A percentile compares a stretch with the other conserved stretches of the same genome.
phyloP scores from a whole-genome alignment of 1,284 basidiomycete species.

The Lentinus polychrous region DNA sequence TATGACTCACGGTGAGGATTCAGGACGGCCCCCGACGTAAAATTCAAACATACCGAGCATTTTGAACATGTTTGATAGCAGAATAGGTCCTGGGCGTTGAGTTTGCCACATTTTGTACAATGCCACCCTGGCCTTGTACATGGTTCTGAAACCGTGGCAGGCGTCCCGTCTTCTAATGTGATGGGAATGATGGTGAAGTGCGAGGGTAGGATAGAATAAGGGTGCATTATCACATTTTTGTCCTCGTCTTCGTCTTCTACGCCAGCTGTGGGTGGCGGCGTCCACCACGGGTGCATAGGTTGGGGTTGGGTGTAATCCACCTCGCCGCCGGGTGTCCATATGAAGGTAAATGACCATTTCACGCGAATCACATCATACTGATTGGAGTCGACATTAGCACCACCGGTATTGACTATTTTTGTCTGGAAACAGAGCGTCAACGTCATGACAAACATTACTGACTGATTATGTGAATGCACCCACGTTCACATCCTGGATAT shows the following conservation, averaged over 20 bases:
- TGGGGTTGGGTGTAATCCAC: conserved; percentile 2
- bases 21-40: not conserved
- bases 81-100: conserved; percentile 31
- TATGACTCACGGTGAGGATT: conserved; percentile 2
- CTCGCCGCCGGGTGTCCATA: conserved; percentile 13
- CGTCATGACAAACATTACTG: too few relatives aligned
- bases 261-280: not conserved
- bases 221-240: conserved; percentile 8
- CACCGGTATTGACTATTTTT: too few relatives aligned
- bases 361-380: not conserved
- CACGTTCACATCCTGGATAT: conserved; percentile 7
- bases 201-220: conserved; percentile 28
- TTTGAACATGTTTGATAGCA: conserved; percentile 30
- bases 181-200: conserved; percentile 21
- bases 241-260: not conserved
- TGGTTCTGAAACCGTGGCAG: conserved; percentile 19
- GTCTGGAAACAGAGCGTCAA: too few relatives aligned
- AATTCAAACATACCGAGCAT: conserved; percentile 23
- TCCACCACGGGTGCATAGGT: conserved; percentile 12
- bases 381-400: too few relatives aligned
- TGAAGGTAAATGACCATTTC: conserved; percentile 10
- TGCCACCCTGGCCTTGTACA: conserved; percentile 28
- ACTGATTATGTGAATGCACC: not conserved
- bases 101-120: conserved; percentile 29
- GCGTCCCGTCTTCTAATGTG: conserved; percentile 8